Conservation (phyloP, 228 moss, liverwort and hornwort species). For the Sphagnum fallax region DNA sequence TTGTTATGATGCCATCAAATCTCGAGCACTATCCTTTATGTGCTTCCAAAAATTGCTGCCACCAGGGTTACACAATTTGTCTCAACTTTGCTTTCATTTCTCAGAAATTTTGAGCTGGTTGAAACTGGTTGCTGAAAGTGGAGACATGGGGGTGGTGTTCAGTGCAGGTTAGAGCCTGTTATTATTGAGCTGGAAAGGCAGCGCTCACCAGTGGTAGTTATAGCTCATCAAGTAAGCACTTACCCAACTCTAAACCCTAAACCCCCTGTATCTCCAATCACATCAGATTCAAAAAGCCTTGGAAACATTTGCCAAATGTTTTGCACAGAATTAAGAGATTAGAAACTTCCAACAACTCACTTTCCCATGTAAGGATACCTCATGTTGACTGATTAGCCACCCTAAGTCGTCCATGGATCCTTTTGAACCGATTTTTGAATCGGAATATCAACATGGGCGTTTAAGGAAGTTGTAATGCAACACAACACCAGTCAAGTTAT, state of each 20-base stretch:
- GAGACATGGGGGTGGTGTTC: too few species aligned
- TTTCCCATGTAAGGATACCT: too few species aligned
- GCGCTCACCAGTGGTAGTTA: constrained; percentile 95
- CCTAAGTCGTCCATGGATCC: too few species aligned
- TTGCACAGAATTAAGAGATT: neutral
- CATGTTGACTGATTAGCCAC: too few species aligned
- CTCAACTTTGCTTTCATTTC: neutral
- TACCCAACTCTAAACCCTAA: too few species aligned
- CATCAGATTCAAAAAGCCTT: neutral
- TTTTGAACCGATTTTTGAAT: too few species aligned
- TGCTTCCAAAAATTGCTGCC: neutral
- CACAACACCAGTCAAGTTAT: too few species aligned
- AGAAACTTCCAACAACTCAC: neutral
- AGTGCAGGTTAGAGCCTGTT: constrained; percentile 86
- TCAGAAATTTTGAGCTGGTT: neutral
- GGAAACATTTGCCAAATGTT: neutral
- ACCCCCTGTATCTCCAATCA: neutral
- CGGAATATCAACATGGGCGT: too few species aligned
- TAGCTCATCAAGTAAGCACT: constrained; percentile 80
- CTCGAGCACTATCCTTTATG: neutral
- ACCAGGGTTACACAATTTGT: neutral
- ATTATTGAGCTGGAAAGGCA: constrained; percentile 99
- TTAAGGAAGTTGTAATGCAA: too few species aligned
- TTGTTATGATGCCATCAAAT: too few species aligned
- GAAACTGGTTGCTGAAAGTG: neutral